phyloP scores from a whole-genome alignment of 2,329 filamentous ascomycete genomes.

The Trichoderma brevicompactum region DNA sequence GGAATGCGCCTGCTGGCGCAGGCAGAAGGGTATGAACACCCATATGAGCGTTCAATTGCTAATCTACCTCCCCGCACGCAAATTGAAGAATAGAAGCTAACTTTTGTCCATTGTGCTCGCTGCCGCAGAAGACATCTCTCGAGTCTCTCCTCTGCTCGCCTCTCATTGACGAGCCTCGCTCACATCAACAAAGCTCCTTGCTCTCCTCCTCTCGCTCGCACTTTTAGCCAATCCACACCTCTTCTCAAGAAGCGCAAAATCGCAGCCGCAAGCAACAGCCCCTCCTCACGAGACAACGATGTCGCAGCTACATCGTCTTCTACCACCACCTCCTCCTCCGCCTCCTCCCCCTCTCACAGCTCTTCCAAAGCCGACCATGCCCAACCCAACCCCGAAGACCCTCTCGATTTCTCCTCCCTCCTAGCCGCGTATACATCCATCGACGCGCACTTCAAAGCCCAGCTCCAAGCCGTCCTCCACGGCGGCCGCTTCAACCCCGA shows the following conservation, averaged over 20 bases:
- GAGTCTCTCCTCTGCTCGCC: neutral
- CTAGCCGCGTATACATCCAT: conserved; percentile 48
- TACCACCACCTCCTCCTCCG: conserved; percentile 19
- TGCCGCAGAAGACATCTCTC: too few relatives aligned
- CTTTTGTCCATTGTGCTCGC: neutral
- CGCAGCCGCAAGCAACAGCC: conserved; percentile 39
- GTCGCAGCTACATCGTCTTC: too few relatives aligned
- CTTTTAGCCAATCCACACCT: conserved; percentile 39
- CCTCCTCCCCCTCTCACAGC: conserved; percentile 31
- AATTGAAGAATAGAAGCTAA: neutral
- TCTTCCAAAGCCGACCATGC: conserved; percentile 32
- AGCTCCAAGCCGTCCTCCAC: conserved; percentile 46
- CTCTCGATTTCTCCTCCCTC: conserved; percentile 56
- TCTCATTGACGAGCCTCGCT: conserved; percentile 5
- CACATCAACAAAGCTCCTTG: neutral
- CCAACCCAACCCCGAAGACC: conserved; percentile 47
- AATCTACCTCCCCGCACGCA: neutral
- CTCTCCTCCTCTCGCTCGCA: conserved; percentile 30
- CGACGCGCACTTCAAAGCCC: conserved; percentile 50
- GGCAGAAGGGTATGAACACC: conserved; percentile 34
- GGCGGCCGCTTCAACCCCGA: conserved; percentile 59
- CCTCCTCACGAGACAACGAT: conserved; percentile 28
- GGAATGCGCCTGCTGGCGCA: conserved; percentile 35
- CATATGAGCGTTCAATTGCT: neutral
- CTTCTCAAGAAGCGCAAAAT: conserved; percentile 48